A percentile compares a stretch with the other conserved stretches of the same genome.
Evolutionary conservation across 1,284 basidiomycete genomes (phyloP).

Genomic region (Leccinum subrobustum): DNA sequence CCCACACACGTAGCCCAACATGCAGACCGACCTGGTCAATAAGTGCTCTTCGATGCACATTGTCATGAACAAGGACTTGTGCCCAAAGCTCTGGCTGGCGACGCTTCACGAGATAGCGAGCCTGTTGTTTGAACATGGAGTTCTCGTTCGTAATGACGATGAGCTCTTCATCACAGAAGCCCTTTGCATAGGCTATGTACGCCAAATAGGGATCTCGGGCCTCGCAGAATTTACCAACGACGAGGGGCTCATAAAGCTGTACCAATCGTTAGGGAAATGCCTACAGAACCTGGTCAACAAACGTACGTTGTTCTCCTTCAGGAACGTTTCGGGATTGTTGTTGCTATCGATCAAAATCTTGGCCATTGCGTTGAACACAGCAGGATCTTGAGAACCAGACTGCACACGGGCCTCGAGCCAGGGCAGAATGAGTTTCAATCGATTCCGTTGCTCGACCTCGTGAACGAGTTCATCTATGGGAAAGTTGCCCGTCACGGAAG

Average conservation of each 20-base stretch:
- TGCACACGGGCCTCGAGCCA: constrained; percentile 96
- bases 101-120: constrained; percentile 96
- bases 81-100: constrained; percentile 96
- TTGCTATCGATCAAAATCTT: constrained; percentile 99
- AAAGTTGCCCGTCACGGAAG: constrained; percentile 96
- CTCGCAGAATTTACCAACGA: constrained; percentile 99
- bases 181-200: constrained; percentile 99
- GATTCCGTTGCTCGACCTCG: constrained; percentile 95
- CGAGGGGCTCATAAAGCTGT: constrained; percentile 91
- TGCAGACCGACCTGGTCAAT: constrained; percentile 79
- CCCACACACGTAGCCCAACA: background rate
- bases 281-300: background rate
- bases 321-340: constrained; percentile 95
- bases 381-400: constrained; percentile 88
- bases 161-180: constrained; percentile 98
- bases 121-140: constrained; percentile 99
- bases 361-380: constrained; percentile 95
- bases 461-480: constrained; percentile 97
- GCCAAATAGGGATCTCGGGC: constrained; percentile 98
- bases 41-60: constrained; percentile 89
- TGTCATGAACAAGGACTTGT: constrained; percentile 89
- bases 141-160: constrained; percentile 98
- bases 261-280: constrained; percentile 1
- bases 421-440: constrained; percentile 95
- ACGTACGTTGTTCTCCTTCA: constrained; percentile 96